Conservation (phyloP, 768 basidiomycete genomes). For the Chalciporus pseudorubinellus region DNA sequence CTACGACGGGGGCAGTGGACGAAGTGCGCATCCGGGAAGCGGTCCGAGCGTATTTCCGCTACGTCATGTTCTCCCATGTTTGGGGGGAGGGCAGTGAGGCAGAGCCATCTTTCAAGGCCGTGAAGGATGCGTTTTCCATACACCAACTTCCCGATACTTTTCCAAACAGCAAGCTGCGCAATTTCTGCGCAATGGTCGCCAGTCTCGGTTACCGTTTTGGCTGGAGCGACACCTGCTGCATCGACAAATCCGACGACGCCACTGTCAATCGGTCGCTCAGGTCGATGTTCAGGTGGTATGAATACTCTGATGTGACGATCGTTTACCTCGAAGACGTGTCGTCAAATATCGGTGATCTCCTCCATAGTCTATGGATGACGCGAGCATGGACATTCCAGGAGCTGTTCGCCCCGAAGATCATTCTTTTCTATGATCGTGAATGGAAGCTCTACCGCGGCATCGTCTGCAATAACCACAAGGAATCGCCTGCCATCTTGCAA, state of each 20-base stretch:
- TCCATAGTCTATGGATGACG: neutral
- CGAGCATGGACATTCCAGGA: slow-evolving; percentile 8
- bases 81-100: slow-evolving; percentile 1
- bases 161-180: neutral
- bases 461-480: neutral
- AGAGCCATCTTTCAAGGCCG: neutral
- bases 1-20: neutral
- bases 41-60: neutral
- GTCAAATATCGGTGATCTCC: neutral
- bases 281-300: neutral
- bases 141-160: no score
- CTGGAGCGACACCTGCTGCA: slow-evolving; percentile 1
- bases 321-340: neutral
- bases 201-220: neutral
- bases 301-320: neutral
- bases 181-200: neutral
- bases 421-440: slow-evolving; percentile 1
- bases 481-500: neutral
- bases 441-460: slow-evolving; percentile 4
- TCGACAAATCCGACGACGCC: neutral
- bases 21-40: neutral
- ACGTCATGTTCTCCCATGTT: neutral
- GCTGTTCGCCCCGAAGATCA: slow-evolving; percentile 2
- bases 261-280: neutral
- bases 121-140: neutral